A percentile compares a stretch with the other conserved stretches of the same genome.
These are phyloP conservation scores for Cymbidium sinense DNA, from an alignment of 106 monocot species.

Conservation along the genomic window DNA sequence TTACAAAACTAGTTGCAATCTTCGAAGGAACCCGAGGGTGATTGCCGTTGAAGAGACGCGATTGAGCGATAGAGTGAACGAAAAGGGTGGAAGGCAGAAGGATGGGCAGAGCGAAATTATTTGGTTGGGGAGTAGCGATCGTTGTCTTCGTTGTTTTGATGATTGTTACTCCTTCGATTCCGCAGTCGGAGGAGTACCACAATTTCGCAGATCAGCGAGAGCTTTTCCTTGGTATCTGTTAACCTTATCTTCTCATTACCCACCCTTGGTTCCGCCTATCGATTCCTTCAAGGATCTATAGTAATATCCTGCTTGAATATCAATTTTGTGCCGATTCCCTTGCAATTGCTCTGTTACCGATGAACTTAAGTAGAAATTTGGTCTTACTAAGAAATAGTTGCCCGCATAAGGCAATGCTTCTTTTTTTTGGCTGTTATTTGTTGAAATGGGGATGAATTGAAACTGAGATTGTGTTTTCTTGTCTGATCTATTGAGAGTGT, in stretches of 20 bases:
- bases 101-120: conserved; percentile 36
- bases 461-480: not conserved
- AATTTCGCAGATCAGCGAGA: conserved; percentile 90
- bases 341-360: not conserved
- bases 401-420: too few relatives aligned
- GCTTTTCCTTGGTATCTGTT: conserved; percentile 57
- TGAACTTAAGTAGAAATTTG: not conserved
- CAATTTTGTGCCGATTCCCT: not conserved
- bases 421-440: not conserved
- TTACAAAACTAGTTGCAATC: too few relatives aligned
- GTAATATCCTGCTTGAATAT: not conserved
- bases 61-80: too few relatives aligned
- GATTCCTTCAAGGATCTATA: not conserved
- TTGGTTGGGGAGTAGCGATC: conserved; percentile 46
- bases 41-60: too few relatives aligned
- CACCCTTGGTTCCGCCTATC: not conserved
- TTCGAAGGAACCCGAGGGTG: too few relatives aligned
- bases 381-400: not conserved
- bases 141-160: conserved; percentile 77
- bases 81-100: not conserved
- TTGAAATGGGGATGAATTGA: not conserved
- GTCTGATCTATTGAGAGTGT: not conserved
- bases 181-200: conserved; percentile 92
- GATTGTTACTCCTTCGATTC: conserved; percentile 90
- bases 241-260: not conserved